Base-by-base conservation (phyloP, 345 rosid species). In the Bruguiera parviflora region DNA sequence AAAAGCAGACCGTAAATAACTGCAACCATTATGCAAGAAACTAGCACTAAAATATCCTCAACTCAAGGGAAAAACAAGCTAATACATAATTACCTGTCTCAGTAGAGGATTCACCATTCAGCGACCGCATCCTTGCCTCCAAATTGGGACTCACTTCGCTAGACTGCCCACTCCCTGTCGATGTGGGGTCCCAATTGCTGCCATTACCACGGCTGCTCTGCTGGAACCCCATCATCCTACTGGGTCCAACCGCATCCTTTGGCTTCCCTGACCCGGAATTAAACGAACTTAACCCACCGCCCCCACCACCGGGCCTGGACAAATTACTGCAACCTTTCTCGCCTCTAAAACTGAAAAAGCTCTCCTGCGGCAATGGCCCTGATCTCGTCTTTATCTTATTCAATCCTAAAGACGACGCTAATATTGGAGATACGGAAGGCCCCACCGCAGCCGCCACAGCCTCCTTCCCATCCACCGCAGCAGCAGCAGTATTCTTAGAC, bases 351-450 rank as follows among this genome's bases (percentile, higher is more conserved):
- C 88, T 80, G 15, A 86, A 96, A 64, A 84, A 84, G 64, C 88
- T 92, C 76, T 92, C 98, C 75, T 87, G 89, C 2, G 92, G 96
- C 90, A 96, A 81, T 7, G 99, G 98, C 18, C 98, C 97, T 6
- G 98, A 96, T 78, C 98, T 79, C 31, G 99, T 96, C 85, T 96
- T 96, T 66, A 96, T 96, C 85, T 84, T 81, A 71, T 92, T 92
- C 78, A 96, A 73, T 9, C 99, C 98, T 31, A 96, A 72, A n/a
- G 99, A 96, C 24, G 98, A 90, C 1, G 99, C 96, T 72, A 96
- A 73, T 53, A 96, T 86, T 0, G 98, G 98, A 18, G 92, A 89
- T 72, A 84, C 98, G 29, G 91, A 78, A 9, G 82, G 75, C 18
- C 92, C 84, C 8, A 78, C 90, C 66, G 77, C 75, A 61, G 72